Evolutionary conservation across 164 flowering plant species (phyloP).

Genomic region (Warburgia ugandensis): DNA sequence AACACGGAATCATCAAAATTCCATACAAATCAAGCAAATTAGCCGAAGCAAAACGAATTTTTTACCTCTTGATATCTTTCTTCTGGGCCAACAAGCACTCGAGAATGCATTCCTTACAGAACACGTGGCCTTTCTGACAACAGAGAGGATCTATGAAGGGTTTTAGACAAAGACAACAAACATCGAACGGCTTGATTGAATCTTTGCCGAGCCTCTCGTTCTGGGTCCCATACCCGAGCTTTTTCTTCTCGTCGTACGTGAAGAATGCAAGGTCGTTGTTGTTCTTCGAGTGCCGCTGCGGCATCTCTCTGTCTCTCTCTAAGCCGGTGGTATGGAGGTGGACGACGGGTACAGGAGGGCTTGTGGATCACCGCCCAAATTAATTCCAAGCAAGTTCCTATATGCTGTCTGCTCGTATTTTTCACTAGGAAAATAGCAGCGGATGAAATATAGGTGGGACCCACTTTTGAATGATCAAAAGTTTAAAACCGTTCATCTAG

Average conservation of each 20-base stretch:
- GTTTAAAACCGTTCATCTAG: too few species aligned
- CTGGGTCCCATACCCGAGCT: slow-evolving; percentile 89
- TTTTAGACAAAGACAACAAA: slow-evolving; percentile 81
- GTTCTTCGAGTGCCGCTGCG: slow-evolving; percentile 95
- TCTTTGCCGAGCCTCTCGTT: slow-evolving; percentile 88
- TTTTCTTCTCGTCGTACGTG: slow-evolving; percentile 92
- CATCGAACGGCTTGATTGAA: slow-evolving; percentile 86
- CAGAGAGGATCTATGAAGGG: slow-evolving; percentile 75
- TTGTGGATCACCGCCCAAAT: too few species aligned
- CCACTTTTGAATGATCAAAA: too few species aligned
- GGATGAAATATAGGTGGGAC: too few species aligned
- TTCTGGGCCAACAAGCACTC: slow-evolving; percentile 84
- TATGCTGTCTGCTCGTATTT: too few species aligned
- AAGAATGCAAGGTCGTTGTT: slow-evolving; percentile 92
- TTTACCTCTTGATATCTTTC: slow-evolving; percentile 77
- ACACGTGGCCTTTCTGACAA: slow-evolving; percentile 87
- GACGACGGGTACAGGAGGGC: too few species aligned
- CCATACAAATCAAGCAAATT: too few species aligned
- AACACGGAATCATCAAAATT: too few species aligned
- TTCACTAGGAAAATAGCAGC: too few species aligned
- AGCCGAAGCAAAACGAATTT: background rate
- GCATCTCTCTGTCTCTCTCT: slow-evolving; percentile 38
- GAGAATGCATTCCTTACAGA: slow-evolving; percentile 84
- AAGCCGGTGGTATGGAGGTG: too few species aligned
- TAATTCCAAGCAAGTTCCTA: too few species aligned